These are phyloP conservation scores for Eremochloa ophiuroides DNA, from an alignment of 176 grass and related monocot genomes.

Conservation along the genomic window DNA sequence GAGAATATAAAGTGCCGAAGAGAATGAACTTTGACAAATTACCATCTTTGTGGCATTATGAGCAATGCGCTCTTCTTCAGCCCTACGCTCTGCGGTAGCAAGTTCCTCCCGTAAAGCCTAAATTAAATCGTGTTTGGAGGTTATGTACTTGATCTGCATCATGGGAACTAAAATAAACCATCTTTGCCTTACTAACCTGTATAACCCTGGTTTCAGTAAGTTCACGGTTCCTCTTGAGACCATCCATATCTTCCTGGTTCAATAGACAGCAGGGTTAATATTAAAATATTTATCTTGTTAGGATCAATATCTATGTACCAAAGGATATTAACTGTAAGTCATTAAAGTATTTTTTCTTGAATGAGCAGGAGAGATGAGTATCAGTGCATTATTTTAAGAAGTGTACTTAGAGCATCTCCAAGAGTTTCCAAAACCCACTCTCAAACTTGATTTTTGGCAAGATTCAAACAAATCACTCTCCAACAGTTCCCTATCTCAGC, in stretches of 20 bases:
- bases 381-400: background rate
- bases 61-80: slow-evolving; percentile 93
- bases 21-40: slow-evolving; percentile 13
- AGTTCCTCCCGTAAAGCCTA: slow-evolving; percentile 97
- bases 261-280: slow-evolving; percentile 27
- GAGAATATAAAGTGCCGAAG: slow-evolving; percentile 4
- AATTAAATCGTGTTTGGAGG: slow-evolving; percentile 14
- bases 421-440: too few relatives aligned
- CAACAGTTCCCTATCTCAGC: too few relatives aligned
- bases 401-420: background rate
- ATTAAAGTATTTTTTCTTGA: background rate
- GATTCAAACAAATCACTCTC: too few relatives aligned
- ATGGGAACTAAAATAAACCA: slow-evolving; percentile 11
- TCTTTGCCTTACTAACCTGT: slow-evolving; percentile 56
- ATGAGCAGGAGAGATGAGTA: background rate
- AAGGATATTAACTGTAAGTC: background rate
- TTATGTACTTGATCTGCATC: slow-evolving; percentile 29
- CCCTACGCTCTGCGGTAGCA: slow-evolving; percentile 71
- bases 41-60: slow-evolving; percentile 99
- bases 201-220: slow-evolving; percentile 98
- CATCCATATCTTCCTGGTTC: slow-evolving; percentile 90
- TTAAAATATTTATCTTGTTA: background rate
- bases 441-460: too few relatives aligned
- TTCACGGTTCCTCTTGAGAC: slow-evolving; percentile 73
- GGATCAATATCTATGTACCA: background rate